Percentiles rank a stretch among this genome's conserved stretches.
phyloP scores from a whole-genome alignment of 805 yeast genomes.

The Saccharomycopsis fibuligera region DNA sequence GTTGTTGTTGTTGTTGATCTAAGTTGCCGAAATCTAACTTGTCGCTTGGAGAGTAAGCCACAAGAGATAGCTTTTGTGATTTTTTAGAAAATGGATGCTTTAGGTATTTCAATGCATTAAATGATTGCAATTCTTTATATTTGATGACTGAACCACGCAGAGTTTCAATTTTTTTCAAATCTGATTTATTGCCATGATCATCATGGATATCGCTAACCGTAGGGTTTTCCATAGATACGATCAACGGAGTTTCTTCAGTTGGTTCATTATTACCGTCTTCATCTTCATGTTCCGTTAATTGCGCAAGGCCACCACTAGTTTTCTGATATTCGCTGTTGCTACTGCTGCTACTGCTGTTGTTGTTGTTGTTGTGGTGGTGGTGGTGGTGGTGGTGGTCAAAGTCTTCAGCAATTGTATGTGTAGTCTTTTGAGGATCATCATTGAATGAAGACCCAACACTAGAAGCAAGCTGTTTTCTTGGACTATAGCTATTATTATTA shows the following conservation, averaged over 20 bases:
- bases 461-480: no score
- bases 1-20: neutral
- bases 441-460: no score
- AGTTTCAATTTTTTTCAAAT: constrained; percentile 1
- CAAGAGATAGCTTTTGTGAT: constrained; percentile 1
- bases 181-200: constrained; percentile 17
- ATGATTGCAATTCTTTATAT: constrained; percentile 15
- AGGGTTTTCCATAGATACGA: neutral
- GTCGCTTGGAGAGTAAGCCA: constrained; percentile 9
- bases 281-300: no score
- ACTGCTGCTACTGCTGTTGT: neutral
- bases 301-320: no score
- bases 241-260: neutral
- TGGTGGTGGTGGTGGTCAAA: neutral
- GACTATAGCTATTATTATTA: no score
- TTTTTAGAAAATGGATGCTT: constrained; percentile 19
- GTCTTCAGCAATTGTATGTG: neutral
- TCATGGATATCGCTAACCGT: neutral
- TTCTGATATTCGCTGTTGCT: no score
- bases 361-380: neutral
- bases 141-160: neutral
- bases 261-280: no score
- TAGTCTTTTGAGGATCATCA: neutral
- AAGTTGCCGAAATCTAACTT: neutral
- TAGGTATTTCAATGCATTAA: constrained; percentile 12